Evolutionary conservation across 2,329 filamentous ascomycete genomes (phyloP).

Genomic region (Paraconiothyrium sp.): DNA sequence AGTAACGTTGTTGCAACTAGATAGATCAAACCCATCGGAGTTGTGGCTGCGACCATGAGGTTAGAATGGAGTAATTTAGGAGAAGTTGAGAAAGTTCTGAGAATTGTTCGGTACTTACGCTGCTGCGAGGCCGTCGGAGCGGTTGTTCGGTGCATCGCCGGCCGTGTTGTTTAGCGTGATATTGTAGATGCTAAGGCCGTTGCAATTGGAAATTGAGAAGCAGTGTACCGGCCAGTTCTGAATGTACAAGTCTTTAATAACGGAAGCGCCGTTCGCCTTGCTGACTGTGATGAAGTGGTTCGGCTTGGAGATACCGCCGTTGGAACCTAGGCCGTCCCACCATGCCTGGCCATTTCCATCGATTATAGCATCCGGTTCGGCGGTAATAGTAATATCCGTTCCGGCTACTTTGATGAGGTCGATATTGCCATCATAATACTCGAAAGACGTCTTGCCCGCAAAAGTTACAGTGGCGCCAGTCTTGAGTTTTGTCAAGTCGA

Average conservation of each 20-base stretch:
- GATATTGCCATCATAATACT: constrained; percentile 51
- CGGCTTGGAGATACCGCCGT: constrained; percentile 51
- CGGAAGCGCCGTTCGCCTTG: constrained; percentile 50
- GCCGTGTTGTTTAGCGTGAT: constrained; percentile 67
- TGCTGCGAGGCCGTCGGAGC: constrained; percentile 33
- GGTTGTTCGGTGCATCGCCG: constrained; percentile 54
- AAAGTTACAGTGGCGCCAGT: constrained; percentile 12
- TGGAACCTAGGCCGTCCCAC: constrained; percentile 53
- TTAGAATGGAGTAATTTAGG: too few relatives aligned
- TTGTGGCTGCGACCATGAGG: constrained; percentile 54
- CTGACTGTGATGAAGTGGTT: constrained; percentile 48
- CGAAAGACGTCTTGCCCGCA: constrained; percentile 42
- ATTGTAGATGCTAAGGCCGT: constrained; percentile 54
- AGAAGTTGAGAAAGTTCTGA: too few relatives aligned
- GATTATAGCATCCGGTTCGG: constrained; percentile 46
- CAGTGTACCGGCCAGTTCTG: constrained; percentile 64
- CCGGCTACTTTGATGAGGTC: constrained; percentile 45
- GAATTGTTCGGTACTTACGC: too few relatives aligned
- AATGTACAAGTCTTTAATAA: constrained; percentile 56
- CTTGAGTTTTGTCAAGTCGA: constrained; percentile 14
- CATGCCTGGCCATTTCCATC: constrained; percentile 34
- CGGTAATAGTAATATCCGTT: constrained; percentile 53
- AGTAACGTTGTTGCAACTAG: constrained; percentile 49
- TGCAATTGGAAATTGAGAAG: constrained; percentile 56
- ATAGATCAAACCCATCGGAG: constrained; percentile 66